Percentiles rank a stretch among this genome's conserved stretches.
phyloP scores from a whole-genome alignment of 805 yeast genomes.

The Sugiyamaella lignohabitans region DNA sequence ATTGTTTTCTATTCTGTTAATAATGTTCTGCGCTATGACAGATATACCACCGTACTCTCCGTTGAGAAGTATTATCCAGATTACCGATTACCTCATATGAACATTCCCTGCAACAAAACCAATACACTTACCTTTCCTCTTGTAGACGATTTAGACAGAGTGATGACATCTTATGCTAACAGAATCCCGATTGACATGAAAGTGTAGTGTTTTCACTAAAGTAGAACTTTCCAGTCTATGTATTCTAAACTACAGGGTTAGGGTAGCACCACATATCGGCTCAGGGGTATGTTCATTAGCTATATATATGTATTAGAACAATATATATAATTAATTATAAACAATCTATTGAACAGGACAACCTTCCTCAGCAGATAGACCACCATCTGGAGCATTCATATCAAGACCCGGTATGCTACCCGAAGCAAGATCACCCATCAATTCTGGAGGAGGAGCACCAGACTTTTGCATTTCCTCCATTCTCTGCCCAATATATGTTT shows the following conservation, averaged over 20 bases:
- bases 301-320: too few species aligned
- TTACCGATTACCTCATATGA: neutral
- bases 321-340: too few species aligned
- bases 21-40: constrained; percentile 4
- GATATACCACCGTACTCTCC: neutral
- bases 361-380: constrained; percentile 9
- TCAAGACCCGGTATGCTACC: constrained; percentile 37
- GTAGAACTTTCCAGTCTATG: too few species aligned
- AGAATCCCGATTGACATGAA: too few species aligned
- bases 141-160: constrained; percentile 79
- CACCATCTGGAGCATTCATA: constrained; percentile 13
- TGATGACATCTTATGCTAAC: constrained; percentile 39
- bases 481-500: constrained; percentile 48
- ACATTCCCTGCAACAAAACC: neutral
- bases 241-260: too few species aligned
- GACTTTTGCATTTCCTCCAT: constrained; percentile 59
- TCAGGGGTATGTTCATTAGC: too few species aligned
- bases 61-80: neutral
- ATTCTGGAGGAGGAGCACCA: constrained; percentile 76
- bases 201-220: too few species aligned
- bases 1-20: constrained; percentile 60
- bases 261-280: too few species aligned
- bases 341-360: constrained; percentile 19
- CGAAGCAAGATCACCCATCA: constrained; percentile 52
- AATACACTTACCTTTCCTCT: constrained; percentile 61